Evolutionary conservation across 192 early-diverging fungal genomes (phyloP), one percentile per base, ranked within the genome.

Genomic region (Endogone sp.): DNA sequence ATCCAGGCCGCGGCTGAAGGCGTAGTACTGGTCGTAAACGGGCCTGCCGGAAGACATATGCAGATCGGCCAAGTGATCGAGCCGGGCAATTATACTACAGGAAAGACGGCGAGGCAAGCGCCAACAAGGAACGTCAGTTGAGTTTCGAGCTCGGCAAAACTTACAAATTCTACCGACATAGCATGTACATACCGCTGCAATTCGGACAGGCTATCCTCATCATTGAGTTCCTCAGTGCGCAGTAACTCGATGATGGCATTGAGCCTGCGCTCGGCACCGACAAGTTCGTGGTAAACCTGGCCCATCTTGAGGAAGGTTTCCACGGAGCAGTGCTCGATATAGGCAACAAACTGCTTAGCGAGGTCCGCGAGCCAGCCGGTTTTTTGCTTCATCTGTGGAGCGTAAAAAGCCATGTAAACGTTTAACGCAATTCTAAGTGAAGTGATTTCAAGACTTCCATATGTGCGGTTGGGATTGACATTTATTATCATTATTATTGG

Each of bases 251-350:
- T 81, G 65, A 93, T 85, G 0, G 75, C 80, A 65, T 93, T 88
- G 58, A 97, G 79, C 78, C 90, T 81, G 64, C 89, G 84, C 78
- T 98, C 95, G 4, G 89, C 86, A 11, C 88, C 89, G 24, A 88
- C 79, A 4, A 95, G 75, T 59, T 98, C 94, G 64, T 91, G 87
- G 63, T 90, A 85, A 54, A 93, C 80, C 60, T 86, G 85, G 2
- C 89, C 92, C 67, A 93, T 82, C 27, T 82, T 85, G 37, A 85
- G 64, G 76, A 94, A 98, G 29, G 83, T 85, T 3, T 89, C 84
- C 27, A 85, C 87, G 20, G 87, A 76, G 67, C 92, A 93, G 6
- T 77, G 67, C 26, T 87, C 82, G 29, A 95, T 79, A 65, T 83
- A 91, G 2, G 82, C 76, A 22, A 86, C 88, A 63, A 96, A 87